Base-by-base conservation (phyloP, 2,329 filamentous ascomycete species). In the Trichophyton schoenleinii region DNA sequence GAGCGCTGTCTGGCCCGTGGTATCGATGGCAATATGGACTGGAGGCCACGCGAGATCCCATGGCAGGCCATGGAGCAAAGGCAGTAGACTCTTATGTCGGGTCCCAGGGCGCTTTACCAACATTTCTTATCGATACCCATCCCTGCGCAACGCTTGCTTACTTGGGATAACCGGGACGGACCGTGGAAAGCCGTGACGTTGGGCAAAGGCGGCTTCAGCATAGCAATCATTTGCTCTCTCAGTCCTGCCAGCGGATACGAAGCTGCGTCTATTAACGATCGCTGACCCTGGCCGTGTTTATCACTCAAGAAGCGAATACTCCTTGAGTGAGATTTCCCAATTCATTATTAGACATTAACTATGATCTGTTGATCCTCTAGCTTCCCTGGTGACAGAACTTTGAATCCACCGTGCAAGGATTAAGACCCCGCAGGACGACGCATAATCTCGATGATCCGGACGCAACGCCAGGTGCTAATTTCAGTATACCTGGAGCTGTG, bases 351-450 rank as follows among this genome's bases (percentile, higher is more conserved):
- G 48, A 31, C 20, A 22, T 28, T 25, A 9, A 52, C 2, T 22
- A 52, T 52, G 5, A 15, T 36, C 8, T 25, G 28, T 11, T 20
- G 31, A 38, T 20, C 28, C 18, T 18, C 28, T 20, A 9, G 49
- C 18, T 15, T 6, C 9, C 28, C 8, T 34, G 28, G 9, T 36
- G 20, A 15, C 13, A 55, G 8, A 6, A 55, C 52, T 3, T 36
- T 34, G 52, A 18, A 52, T 22, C 46, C 22, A 25, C 25, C 20
- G 6, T 31, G 28, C 25, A 55, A 55, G 52, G 52, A 13, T 36
- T 7, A 18, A 55, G 34, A 55, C 52, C 52, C 52, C 52, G 52
- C 52, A 55, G 31, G 46, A 52, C 46, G 46, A 52, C 46, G 46
- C 52, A 36, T 28, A 44, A 36, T 36, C 28, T 13, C 8, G 46